Percentiles rank a stretch among this genome's conserved stretches.
Evolutionary conservation across 2,329 filamentous ascomycete genomes (phyloP).

Genomic region (Westerdykella ornata): DNA sequence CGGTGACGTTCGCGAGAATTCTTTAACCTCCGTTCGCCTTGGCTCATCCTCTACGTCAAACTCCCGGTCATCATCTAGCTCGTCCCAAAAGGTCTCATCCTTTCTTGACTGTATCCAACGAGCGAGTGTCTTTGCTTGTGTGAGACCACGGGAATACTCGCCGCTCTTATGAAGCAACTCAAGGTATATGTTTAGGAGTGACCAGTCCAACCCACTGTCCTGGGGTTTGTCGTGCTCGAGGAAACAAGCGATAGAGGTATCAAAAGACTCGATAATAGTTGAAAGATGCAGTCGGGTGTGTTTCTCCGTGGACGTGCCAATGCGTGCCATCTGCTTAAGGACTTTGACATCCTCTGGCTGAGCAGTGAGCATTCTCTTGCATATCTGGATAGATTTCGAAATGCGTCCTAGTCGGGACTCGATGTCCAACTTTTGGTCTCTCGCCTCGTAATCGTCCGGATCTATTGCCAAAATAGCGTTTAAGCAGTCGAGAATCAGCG

Average conservation of each 20-base stretch:
- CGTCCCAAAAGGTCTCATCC: constrained; percentile 71
- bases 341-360: constrained; percentile 50
- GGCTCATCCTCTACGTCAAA: constrained; percentile 71
- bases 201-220: constrained; percentile 58
- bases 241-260: constrained; percentile 48
- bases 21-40: constrained; percentile 55
- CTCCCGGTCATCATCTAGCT: constrained; percentile 71
- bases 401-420: constrained; percentile 43
- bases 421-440: constrained; percentile 51
- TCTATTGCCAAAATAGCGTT: constrained; percentile 49
- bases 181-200: constrained; percentile 76
- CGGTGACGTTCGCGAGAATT: constrained; percentile 54
- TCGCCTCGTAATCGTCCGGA: constrained; percentile 46
- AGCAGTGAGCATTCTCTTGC: constrained; percentile 50
- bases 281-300: constrained; percentile 41
- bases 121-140: constrained; percentile 62
- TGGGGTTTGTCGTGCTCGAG: constrained; percentile 37
- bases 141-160: constrained; percentile 59
- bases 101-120: constrained; percentile 76
- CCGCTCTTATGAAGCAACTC: constrained; percentile 66
- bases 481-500: constrained; percentile 26
- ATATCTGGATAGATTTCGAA: constrained; percentile 32
- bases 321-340: constrained; percentile 51
- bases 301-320: constrained; percentile 48
- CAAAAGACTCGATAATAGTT: constrained; percentile 47